Evolutionary conservation across 306 rosid species (phyloP).

Genomic region (Prunus padus): DNA sequence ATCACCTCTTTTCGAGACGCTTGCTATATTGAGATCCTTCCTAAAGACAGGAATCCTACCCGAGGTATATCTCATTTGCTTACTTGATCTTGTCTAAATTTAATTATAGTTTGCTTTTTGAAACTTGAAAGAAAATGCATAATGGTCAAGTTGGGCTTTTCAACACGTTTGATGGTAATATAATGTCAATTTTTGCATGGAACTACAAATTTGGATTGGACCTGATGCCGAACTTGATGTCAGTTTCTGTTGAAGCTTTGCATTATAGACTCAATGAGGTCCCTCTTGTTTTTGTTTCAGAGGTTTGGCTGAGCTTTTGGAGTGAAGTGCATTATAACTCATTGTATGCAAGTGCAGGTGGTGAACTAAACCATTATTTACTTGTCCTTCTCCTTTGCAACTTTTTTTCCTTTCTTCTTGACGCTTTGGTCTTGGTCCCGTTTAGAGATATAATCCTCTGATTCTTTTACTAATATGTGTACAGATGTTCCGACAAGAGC

Average conservation of each 20-base stretch:
- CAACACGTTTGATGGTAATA: background rate
- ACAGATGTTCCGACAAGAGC: slow-evolving; percentile 83
- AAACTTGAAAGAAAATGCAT: background rate
- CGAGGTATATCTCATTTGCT: slow-evolving; percentile 54
- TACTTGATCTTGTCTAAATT: background rate
- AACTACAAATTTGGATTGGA: background rate
- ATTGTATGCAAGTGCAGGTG: slow-evolving; percentile 72
- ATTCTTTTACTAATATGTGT: slow-evolving; percentile 15
- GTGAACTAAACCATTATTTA: slow-evolving; percentile 16
- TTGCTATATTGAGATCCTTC: slow-evolving; percentile 86
- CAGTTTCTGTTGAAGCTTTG: background rate
- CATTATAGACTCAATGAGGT: background rate
- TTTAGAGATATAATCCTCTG: slow-evolving; percentile 14
- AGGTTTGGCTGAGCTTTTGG: slow-evolving; percentile 99
- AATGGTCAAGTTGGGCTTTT: background rate
- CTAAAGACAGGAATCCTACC: slow-evolving; percentile 58
- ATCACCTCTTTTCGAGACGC: slow-evolving; percentile 94
- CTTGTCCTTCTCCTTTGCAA: background rate
- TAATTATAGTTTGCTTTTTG: background rate
- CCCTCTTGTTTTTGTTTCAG: slow-evolving; percentile 30
- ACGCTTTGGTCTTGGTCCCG: background rate
- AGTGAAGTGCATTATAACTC: slow-evolving; percentile 99
- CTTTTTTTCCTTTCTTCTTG: background rate
- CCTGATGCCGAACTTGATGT: background rate
- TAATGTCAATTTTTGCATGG: no score